Evolutionary conservation across 1,284 basidiomycete species (phyloP), one percentile per base, ranked within the genome.

Genomic region (Trametes versicolor): DNA sequence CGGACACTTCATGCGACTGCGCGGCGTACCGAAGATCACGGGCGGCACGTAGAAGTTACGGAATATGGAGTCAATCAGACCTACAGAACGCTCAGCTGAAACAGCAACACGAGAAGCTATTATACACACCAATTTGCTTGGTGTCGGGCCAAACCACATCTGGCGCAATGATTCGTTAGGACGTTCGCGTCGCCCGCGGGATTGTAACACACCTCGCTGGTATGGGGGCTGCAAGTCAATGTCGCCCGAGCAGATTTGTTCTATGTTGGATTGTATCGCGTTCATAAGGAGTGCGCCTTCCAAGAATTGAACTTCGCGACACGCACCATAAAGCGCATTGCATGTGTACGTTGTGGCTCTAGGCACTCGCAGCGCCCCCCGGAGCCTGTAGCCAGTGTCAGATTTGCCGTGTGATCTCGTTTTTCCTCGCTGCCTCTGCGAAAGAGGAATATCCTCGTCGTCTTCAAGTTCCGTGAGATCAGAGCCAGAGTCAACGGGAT

Each of bases 201-300:
- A n/a, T 10, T 5, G 25, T 10, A 48, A n/a, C 68, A 79, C 23
- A 88, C 90, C 90, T 74, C 92, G 84, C 71, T 93, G 92, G 71
- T 93, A 93, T 49, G 92, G 90, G 1, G 91, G 88, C 34, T 92
- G 85, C 17, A 92, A 76, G 71, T 91, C 80, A 49, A 93, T 88
- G 63, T 89, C 86, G 0, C 79, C 78, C 8, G 76, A 79, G 47
- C 82, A 75, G 36, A 92, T 85, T 72, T 91, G 88, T 62, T 91
- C 91, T 91, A 62, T 7, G 19, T 19, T 7, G 41, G 25, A 9
- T 29, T 19, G 4, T 0, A 43, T 17, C 36, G 4, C 12, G 25
- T 15, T 8, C 4, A 8, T 32, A 32, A 32, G 29, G 29, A 1
- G n/a, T n/a, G 29, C 17, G 25, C 4, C 15, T 2, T 34, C n/a